phyloP scores from a whole-genome alignment of 805 yeast species.

The Aciculoconidium aculeatum region DNA sequence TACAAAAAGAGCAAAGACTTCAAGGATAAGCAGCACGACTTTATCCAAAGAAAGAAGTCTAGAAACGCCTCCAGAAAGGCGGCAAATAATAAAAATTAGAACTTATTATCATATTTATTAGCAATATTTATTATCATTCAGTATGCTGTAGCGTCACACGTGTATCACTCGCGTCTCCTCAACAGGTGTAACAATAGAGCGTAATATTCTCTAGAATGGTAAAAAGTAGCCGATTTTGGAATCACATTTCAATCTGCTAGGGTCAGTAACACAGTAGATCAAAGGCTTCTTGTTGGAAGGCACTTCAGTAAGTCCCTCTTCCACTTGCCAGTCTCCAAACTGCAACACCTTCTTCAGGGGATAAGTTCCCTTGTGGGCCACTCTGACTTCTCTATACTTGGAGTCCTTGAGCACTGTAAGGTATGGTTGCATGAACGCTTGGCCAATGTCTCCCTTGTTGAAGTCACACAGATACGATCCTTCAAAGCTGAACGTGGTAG shows the following conservation, averaged over 20 bases:
- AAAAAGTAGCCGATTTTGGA: too few relatives aligned
- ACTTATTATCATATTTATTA: too few relatives aligned
- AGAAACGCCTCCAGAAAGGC: constrained; percentile 4
- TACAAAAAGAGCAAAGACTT: constrained; percentile 12
- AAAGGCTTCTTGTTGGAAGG: constrained; percentile 10
- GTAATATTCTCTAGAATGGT: too few relatives aligned
- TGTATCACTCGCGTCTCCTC: too few relatives aligned
- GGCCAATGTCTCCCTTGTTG: constrained; percentile 15
- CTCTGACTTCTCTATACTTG: constrained; percentile 9
- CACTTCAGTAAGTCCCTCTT: constrained; percentile 2
- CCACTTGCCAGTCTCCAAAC: constrained; percentile 7
- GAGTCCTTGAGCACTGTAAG: constrained; percentile 9
- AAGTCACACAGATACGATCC: constrained; percentile 13
- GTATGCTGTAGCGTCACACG: too few relatives aligned
- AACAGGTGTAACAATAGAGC: too few relatives aligned
- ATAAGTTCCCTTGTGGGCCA: constrained; percentile 2
- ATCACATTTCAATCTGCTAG: constrained; percentile 9
- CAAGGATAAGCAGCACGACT: constrained; percentile 15
- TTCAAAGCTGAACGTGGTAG: constrained; percentile 7
- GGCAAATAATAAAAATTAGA: too few relatives aligned
- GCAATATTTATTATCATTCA: too few relatives aligned
- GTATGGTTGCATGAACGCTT: constrained; percentile 16
- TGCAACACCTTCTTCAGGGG: constrained; percentile 1
- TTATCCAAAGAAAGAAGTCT: constrained; percentile 15
- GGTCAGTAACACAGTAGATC: constrained; percentile 16